Base-by-base conservation (phyloP, 257 asterid species). In the Thymus quinquecostatus region DNA sequence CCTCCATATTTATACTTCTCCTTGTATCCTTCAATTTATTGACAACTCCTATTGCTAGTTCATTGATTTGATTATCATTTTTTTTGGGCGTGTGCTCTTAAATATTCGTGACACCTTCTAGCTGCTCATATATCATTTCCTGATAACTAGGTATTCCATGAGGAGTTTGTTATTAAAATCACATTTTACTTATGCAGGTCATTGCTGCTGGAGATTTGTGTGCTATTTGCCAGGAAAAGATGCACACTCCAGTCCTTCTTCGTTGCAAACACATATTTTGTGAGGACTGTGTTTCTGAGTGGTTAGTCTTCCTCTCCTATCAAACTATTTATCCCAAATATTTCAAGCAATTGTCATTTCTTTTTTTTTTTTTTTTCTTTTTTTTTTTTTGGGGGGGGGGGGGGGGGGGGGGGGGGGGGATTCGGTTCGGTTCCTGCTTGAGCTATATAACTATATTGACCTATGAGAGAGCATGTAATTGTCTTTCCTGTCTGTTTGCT, bases 151-250 rank as follows among this genome's bases (percentile, higher is more conserved):
- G 58, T 57, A 45, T 12, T 43, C 62, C 45, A 29, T 43, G n/a
- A 57, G 41, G 64, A 32, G 7, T 21, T 41, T 29, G 8, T 60
- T 44, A 71, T 60, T 56, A 50, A 33, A 66, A 45, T 75, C 48
- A 8, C 6, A 45, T 73, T 54, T 45, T 43, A 71, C 78, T 67
- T 55, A 60, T 79, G 73, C 83, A 88, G 97, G 97, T 87, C 49
- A 66, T 63, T 76, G 96, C 92, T 45, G 95, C 84, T 10, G 97
- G 97, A 62, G 96, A 91, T 78, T 77, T 91, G 54, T 89, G 97
- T 74, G 97, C 96, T 70, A 91, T 91, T 78, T 91, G 97, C 80
- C 97, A 91, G 87, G 96, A 91, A 77, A 89, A 91, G 51, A 82
- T 91, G 96, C 96, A 91, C 43, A 81, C 84, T 2, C 97, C 97